phyloP scores from a whole-genome alignment of 306 rosid genomes.

The Cucurbita maxima region DNA sequence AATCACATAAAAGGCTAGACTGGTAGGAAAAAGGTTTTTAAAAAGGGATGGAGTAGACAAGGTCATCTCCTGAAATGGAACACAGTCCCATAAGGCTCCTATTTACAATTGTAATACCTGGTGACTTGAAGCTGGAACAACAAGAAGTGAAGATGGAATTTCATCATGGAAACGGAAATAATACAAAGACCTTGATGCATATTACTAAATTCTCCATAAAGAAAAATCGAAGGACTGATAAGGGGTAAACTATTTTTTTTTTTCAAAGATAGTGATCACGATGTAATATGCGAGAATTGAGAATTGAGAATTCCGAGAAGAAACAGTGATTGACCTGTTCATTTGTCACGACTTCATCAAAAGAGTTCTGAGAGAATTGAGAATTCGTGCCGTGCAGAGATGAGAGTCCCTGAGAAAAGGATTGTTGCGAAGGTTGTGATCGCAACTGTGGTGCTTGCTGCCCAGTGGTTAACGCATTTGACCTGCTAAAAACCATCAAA shows the following conservation, averaged over 20 bases:
- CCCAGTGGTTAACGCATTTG: constrained; percentile 36
- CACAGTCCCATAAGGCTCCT: background rate
- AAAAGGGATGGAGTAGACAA: background rate
- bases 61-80: background rate
- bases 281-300: background rate
- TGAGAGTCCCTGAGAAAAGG: constrained; percentile 71
- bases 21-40: background rate
- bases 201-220: background rate
- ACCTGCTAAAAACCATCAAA: constrained; percentile 28
- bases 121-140: too few species aligned
- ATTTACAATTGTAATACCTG: too few species aligned
- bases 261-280: background rate
- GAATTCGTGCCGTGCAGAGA: constrained; percentile 69
- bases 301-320: too few species aligned
- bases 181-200: background rate
- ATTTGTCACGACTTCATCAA: constrained; percentile 44
- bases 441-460: constrained; percentile 64
- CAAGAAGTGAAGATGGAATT: too few species aligned
- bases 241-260: background rate
- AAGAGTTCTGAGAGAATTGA: constrained; percentile 77
- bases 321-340: constrained; percentile 50
- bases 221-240: background rate
- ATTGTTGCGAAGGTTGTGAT: constrained; percentile 76
- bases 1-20: background rate
- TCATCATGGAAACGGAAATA: background rate